Base-by-base conservation (phyloP, 2,329 filamentous ascomycete genomes). In the Aspergillus sp. region DNA sequence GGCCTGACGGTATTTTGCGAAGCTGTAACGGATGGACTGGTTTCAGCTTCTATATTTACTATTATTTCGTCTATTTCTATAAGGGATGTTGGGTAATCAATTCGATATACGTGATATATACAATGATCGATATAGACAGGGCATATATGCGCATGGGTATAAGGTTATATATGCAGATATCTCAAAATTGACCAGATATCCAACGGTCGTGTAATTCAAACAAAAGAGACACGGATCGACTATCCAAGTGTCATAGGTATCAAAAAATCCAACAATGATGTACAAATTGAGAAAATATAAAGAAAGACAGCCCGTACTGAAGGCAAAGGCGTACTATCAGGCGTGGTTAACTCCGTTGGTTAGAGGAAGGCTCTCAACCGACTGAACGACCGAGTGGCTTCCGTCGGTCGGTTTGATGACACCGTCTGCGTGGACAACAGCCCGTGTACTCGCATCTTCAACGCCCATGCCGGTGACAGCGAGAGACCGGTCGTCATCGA, bases 361-460 rank as follows among this genome's bases (percentile, higher is more conserved):
- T 22, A 51, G 61, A 9, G 70, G 69, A 20, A 64, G 48, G 13
- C 66, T 68, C 46, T 72, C 70, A 15, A 61, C 59, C 6, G 70
- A 73, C 3, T 51, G 45, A 58, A 63, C 62, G 1, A 59, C 53
- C 7, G 61, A 66, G 2, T 66, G 65, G 3, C 51, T 52, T 17
- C 60, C 51, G 13, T 53, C 59, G 5, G 70, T 17, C 3, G 60
- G 41, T 15, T 61, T 60, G 13, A 73, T 58, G 1, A 74, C 65
- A 5, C 73, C 72, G 15, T 51, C 64, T 1, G 69, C 69, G 27
- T 68, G 52, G 1, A 66, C 40, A 0, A 73, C 66, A 15, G 71
- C 71, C 7, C 68, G 68, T 2, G 66, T 73, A 42, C 71, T 73
- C 4, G 66, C 70, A 1, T 59, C 62, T 50, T 73, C 70, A 3